These are phyloP conservation scores for Leccinum truebloodii DNA, from an alignment of 768 basidiomycete species.

Conservation along the genomic window DNA sequence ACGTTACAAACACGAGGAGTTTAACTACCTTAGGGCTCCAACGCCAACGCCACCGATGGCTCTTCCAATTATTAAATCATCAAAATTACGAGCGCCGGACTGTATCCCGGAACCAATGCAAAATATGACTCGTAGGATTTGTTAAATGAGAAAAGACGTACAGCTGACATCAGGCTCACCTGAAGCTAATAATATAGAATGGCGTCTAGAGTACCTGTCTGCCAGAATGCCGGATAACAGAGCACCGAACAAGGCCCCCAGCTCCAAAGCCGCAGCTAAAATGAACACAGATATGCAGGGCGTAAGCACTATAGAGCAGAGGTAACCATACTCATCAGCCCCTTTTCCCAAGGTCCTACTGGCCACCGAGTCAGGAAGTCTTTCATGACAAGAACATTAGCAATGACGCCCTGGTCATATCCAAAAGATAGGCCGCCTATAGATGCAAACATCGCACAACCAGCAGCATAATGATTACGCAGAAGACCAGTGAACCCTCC, in stretches of 20 bases:
- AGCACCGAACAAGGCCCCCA: constrained; percentile 79
- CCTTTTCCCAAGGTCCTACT: constrained; percentile 69
- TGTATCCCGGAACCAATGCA: constrained; percentile 74
- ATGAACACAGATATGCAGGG: not conserved
- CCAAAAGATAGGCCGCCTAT: constrained; percentile 80
- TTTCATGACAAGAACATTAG: constrained; percentile 82
- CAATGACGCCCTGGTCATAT: constrained; percentile 85
- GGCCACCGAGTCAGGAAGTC: constrained; percentile 73
- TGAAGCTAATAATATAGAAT: constrained; percentile 68
- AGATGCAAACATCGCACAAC: constrained; percentile 73
- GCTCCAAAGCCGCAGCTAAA: constrained; percentile 73
- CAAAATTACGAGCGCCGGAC: constrained; percentile 54
- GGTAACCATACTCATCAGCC: constrained; percentile 65
- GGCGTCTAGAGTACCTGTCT: constrained; percentile 65
- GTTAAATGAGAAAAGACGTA: not conserved
- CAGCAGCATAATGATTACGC: constrained; percentile 62
- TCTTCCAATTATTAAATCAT: constrained; percentile 65
- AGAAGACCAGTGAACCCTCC: constrained; percentile 63
- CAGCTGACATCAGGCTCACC: constrained; percentile 40
- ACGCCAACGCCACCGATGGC: constrained; percentile 79
- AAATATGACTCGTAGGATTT: constrained; percentile 54
- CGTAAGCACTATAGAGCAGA: not conserved
- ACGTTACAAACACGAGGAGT: constrained; percentile 12
- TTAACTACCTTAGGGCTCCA: constrained; percentile 62
- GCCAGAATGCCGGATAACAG: constrained; percentile 66